phyloP scores from a whole-genome alignment of 352 stramenopile genomes.

The Pythium brachiatum region DNA sequence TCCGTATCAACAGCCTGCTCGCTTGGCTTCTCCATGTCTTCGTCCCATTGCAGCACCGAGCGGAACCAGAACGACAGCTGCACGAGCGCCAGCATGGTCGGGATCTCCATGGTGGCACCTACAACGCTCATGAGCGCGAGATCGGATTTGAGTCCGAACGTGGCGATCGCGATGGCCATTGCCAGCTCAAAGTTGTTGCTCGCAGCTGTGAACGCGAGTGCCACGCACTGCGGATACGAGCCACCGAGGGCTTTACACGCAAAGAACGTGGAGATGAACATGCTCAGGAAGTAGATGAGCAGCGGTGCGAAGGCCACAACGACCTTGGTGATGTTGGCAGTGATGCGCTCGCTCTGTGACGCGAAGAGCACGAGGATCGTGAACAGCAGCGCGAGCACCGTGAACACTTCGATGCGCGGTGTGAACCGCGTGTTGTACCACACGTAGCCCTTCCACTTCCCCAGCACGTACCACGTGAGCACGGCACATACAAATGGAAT shows the following conservation, averaged over 20 bases:
- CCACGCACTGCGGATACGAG: constrained; percentile 41
- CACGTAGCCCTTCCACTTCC: constrained; percentile 30
- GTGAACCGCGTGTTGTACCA: constrained; percentile 59
- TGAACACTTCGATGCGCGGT: constrained; percentile 39
- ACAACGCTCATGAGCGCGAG: constrained; percentile 67
- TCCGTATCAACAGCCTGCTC: background rate
- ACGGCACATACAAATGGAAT: constrained; percentile 57
- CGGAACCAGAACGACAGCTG: constrained; percentile 41
- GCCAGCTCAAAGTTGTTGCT: constrained; percentile 86
- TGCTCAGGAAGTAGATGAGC: constrained; percentile 58
- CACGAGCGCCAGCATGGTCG: constrained; percentile 66
- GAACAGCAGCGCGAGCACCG: constrained; percentile 55
- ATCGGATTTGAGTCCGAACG: constrained; percentile 71
- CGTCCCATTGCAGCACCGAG: constrained; percentile 2
- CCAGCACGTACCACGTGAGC: constrained; percentile 32
- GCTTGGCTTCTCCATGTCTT: background rate
- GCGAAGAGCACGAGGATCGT: constrained; percentile 73
- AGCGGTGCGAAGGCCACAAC: constrained; percentile 56
- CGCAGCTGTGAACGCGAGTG: constrained; percentile 66
- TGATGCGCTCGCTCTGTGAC: constrained; percentile 63
- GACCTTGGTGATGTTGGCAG: constrained; percentile 43
- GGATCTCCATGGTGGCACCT: constrained; percentile 68
- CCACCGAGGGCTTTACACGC: constrained; percentile 35
- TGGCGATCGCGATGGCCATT: constrained; percentile 58
- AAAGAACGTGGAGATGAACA: constrained; percentile 48